Base-by-base conservation (phyloP, 1,139 yeast genomes). In the Scheffersomyces segobiensis region DNA sequence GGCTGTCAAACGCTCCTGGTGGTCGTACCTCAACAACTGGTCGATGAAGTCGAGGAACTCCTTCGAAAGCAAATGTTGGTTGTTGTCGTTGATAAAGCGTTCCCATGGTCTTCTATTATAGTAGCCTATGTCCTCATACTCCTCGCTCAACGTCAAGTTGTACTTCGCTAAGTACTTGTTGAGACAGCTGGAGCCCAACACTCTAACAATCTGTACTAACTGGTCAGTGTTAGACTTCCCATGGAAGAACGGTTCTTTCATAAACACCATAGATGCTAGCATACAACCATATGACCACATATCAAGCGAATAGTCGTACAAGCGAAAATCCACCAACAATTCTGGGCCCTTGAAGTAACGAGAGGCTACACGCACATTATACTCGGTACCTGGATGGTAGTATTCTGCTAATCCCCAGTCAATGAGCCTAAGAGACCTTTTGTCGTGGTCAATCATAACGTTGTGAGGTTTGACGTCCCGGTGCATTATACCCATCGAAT, bases 381-480 rank as follows among this genome's bases (percentile, higher is more conserved):
- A 95, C 68, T 93, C 97, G 64, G 91, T 91, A 22, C 97, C 96
- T 6, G 93, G 90, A 71, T 96, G 99, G 73, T 96, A 96, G 71
- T 93, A 95, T 74, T 96, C 99, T 3, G 99, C 99, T 60, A 96
- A 81, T 12, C 99, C 99, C 99, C 99, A 96, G 78, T 96, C 99
- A 65, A 96, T 96, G 63, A 96, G 83, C 63, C 98, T 84, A 65
- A 96, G 79, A 60, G 78, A 79, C 67, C 85, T 84, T 64, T 82
- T 81, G 57, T 86, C 86, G 65, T 95, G 98, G 73, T 96, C 99
- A 69, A 96, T 96, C 98, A 96, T 95, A 53, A 96, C 96, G 71
- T 96, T 96, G 72, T 96, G 98, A 39, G 99, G 99, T 74, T 96
- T 96, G 62, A 96, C 99, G 75, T 96, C 99, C 72, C 99, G 83